These are phyloP conservation scores for Dendrobium officinale DNA, from an alignment of 106 monocot genomes.

Conservation along the genomic window DNA sequence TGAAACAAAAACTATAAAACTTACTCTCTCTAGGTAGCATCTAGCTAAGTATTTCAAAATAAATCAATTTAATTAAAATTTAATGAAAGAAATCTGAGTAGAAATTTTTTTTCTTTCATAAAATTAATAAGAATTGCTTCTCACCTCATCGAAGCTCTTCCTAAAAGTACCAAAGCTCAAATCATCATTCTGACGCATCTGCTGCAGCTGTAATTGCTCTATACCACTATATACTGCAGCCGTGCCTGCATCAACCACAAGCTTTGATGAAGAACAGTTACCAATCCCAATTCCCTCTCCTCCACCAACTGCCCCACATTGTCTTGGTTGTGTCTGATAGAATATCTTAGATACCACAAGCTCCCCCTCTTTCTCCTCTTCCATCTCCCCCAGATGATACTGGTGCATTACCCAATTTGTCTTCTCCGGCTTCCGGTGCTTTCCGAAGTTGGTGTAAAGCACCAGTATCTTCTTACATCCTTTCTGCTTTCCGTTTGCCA, in stretches of 20 bases:
- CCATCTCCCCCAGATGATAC: slow-evolving; percentile 73
- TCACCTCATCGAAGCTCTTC: slow-evolving; percentile 65
- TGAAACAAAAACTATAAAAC: too few species aligned
- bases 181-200: slow-evolving; percentile 21
- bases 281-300: slow-evolving; percentile 18
- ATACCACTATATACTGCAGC: slow-evolving; percentile 10
- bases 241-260: slow-evolving; percentile 24
- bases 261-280: slow-evolving; percentile 35
- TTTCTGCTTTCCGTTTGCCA: slow-evolving; percentile 56
- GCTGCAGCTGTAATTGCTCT: slow-evolving; percentile 5
- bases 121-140: background rate
- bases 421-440: slow-evolving; percentile 83
- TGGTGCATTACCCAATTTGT: slow-evolving; percentile 99
- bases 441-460: slow-evolving; percentile 86
- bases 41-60: background rate
- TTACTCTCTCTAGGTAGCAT: too few species aligned
- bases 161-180: slow-evolving; percentile 79
- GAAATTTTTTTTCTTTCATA: background rate
- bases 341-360: slow-evolving; percentile 97
- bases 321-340: slow-evolving; percentile 94
- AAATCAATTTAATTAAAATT: background rate
- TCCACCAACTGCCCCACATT: slow-evolving; percentile 53
- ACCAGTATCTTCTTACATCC: slow-evolving; percentile 96
- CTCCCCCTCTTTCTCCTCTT: slow-evolving; percentile 93
- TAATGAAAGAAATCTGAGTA: background rate